A percentile compares a stretch with the other conserved stretches of the same genome.
phyloP scores from a whole-genome alignment of 179 eudicot genomes.

The Camellia oleifera region DNA sequence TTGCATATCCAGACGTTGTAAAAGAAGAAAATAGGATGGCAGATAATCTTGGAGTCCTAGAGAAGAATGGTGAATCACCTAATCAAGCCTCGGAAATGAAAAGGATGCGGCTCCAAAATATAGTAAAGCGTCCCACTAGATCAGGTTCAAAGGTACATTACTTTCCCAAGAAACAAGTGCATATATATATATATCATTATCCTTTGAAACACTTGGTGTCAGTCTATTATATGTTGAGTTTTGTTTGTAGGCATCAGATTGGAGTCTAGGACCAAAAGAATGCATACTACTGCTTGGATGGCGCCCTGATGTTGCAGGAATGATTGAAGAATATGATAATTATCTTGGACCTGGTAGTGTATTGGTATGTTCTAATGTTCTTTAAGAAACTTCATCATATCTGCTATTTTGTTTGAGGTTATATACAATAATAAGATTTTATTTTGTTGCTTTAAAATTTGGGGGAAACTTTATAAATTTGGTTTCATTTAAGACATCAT shows the following conservation, averaged over 20 bases:
- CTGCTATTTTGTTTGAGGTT: not conserved
- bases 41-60: conserved; percentile 31
- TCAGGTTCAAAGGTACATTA: conserved; percentile 67
- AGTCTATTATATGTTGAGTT: not conserved
- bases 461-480: too few relatives aligned
- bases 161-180: not conserved
- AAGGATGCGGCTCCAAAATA: conserved; percentile 47
- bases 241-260: conserved; percentile 62
- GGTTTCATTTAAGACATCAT: too few relatives aligned
- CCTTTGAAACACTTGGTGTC: conserved; percentile 2
- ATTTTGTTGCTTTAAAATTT: not conserved
- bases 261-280: conserved; percentile 81
- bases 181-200: not conserved
- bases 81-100: conserved; percentile 29
- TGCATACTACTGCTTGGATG: conserved; percentile 82
- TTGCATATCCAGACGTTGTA: conserved; percentile 31
- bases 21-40: conserved; percentile 33
- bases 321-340: conserved; percentile 86
- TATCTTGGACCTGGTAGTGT: conserved; percentile 98
- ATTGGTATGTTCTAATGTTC: conserved; percentile 51
- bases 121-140: conserved; percentile 53
- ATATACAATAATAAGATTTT: not conserved
- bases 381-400: not conserved
- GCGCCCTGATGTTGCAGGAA: conserved; percentile 79
- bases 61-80: conserved; percentile 26